Percentiles rank a stretch among this genome's conserved stretches.
phyloP scores from a whole-genome alignment of 352 stramenopile species.

The Phytopythium ostracodes region DNA sequence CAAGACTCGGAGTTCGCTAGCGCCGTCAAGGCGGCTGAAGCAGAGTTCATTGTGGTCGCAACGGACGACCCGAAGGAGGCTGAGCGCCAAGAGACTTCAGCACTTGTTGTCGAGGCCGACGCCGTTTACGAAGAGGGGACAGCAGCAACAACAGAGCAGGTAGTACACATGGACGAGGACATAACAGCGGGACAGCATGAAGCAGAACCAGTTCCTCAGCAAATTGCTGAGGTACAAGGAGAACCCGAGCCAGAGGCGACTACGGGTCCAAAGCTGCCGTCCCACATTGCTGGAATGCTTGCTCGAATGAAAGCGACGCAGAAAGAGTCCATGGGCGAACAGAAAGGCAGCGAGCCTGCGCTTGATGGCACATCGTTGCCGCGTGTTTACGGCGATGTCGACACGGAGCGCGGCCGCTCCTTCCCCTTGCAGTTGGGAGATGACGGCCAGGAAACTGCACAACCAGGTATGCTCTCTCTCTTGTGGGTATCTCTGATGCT shows the following conservation, averaged over 20 bases:
- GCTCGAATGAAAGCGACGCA: conserved; percentile 6
- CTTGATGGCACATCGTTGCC: background rate
- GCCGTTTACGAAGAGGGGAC: background rate
- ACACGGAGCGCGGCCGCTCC: background rate
- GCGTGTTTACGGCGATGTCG: background rate
- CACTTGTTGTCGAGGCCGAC: background rate
- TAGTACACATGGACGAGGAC: background rate
- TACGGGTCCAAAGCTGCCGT: background rate
- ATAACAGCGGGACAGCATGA: background rate
- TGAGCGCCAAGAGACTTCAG: background rate
- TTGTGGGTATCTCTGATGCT: background rate
- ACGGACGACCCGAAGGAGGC: background rate
- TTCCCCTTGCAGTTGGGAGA: background rate
- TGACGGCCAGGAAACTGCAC: background rate
- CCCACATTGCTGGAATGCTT: conserved; percentile 8
- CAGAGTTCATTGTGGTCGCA: background rate
- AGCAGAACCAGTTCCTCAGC: background rate
- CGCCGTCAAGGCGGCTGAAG: background rate
- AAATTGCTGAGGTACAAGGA: too few relatives aligned
- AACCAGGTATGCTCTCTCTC: background rate
- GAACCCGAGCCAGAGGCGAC: background rate
- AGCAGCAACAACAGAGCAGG: background rate
- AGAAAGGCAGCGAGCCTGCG: background rate
- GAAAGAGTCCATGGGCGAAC: background rate
- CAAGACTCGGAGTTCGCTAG: background rate